A percentile compares a stretch with the other conserved stretches of the same genome.
phyloP scores from a whole-genome alignment of 169 alveolate genomes.

The Plasmodium adleri region DNA sequence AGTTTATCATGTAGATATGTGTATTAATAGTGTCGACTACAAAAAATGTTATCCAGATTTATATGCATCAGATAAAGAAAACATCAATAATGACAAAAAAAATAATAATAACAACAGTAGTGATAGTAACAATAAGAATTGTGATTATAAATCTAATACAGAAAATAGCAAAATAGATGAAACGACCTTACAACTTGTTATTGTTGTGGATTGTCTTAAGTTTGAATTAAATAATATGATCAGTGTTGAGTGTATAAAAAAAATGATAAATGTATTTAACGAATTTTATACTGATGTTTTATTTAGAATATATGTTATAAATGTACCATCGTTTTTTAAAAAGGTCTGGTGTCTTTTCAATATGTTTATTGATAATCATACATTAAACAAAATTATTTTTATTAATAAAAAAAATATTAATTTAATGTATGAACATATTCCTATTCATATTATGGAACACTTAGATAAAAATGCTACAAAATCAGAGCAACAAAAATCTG shows the following conservation, averaged over 20 bases:
- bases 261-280: constrained; percentile 59
- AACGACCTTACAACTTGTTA: constrained; percentile 32
- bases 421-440: constrained; percentile 70
- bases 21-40: constrained; percentile 49
- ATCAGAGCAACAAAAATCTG: background rate
- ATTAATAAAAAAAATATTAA: constrained; percentile 65
- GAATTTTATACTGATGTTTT: constrained; percentile 68
- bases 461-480: constrained; percentile 16
- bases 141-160: background rate
- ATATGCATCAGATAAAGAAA: no score
- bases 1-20: constrained; percentile 74
- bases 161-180: constrained; percentile 9
- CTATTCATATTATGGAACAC: constrained; percentile 34
- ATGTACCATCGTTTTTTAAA: constrained; percentile 61
- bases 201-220: constrained; percentile 58
- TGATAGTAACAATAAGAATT: no score
- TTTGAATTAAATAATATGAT: constrained; percentile 71
- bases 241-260: constrained; percentile 63
- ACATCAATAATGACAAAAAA: background rate
- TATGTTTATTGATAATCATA: constrained; percentile 74
- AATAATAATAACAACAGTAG: background rate
- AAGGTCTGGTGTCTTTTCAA: constrained; percentile 67
- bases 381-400: constrained; percentile 63
- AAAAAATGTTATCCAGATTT: constrained; percentile 7
- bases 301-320: constrained; percentile 56